These are phyloP conservation scores for Macadamia tetraphylla DNA, from an alignment of 164 flowering plant species.

Conservation along the genomic window DNA sequence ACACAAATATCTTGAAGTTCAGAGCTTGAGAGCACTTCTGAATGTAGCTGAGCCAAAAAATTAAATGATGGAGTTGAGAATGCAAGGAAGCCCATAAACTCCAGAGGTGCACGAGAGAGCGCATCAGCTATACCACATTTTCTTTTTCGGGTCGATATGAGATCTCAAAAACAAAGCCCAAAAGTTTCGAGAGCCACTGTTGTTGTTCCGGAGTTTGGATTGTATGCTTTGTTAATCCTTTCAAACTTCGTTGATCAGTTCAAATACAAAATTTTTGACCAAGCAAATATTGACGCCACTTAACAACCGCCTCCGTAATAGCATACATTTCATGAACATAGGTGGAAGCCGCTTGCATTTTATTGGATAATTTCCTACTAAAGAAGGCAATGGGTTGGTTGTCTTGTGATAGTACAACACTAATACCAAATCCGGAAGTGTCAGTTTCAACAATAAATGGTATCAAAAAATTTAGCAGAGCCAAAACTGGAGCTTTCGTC, in stretches of 20 bases:
- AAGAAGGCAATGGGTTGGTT: background rate
- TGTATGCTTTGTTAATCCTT: background rate
- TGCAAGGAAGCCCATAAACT: too few relatives aligned
- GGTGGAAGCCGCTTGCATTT: too few relatives aligned
- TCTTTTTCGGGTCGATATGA: background rate
- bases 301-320: background rate
- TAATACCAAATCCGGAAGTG: background rate
- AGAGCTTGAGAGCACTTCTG: too few relatives aligned
- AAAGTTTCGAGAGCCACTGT: background rate
- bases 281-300: background rate
- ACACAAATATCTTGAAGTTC: too few relatives aligned
- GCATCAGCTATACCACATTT: background rate
- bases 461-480: background rate
- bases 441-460: background rate
- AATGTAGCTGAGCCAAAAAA: background rate
- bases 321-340: background rate
- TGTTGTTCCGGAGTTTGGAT: background rate
- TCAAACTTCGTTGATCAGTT: background rate
- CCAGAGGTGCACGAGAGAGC: too few relatives aligned
- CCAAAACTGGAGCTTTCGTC: background rate
- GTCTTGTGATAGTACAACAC: background rate
- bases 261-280: background rate
- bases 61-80: too few relatives aligned
- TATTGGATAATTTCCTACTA: background rate
- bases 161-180: background rate